These are phyloP conservation scores for Phoma herbarum DNA, from an alignment of 2,329 filamentous ascomycete species.

Conservation along the genomic window DNA sequence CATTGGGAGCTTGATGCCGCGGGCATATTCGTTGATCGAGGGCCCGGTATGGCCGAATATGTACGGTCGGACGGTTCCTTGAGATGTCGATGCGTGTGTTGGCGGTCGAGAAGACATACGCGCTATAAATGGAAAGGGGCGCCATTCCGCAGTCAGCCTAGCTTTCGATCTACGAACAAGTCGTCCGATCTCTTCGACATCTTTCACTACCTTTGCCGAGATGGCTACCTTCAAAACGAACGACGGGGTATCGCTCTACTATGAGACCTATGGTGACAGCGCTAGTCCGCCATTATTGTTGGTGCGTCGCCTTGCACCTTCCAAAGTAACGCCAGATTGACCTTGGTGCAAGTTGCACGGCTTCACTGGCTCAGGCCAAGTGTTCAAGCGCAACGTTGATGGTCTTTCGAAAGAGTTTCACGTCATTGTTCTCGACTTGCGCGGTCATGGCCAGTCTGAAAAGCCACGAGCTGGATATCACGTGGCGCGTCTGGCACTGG, in stretches of 20 bases:
- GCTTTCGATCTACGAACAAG: not conserved
- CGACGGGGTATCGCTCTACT: slow-evolving; percentile 26
- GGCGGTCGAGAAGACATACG: not conserved
- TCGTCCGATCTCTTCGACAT: too few relatives aligned
- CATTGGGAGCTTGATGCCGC: not conserved
- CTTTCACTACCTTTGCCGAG: too few relatives aligned
- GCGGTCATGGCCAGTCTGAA: slow-evolving; percentile 38
- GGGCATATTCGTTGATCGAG: not conserved
- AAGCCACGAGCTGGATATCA: slow-evolving; percentile 40
- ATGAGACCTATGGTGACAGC: slow-evolving; percentile 22
- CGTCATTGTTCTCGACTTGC: slow-evolving; percentile 34
- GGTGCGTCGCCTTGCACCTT: slow-evolving; percentile 10
- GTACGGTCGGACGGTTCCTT: not conserved
- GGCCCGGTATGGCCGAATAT: not conserved
- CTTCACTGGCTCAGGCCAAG: slow-evolving; percentile 37
- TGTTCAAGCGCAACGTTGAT: slow-evolving; percentile 31
- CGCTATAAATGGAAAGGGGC: too few relatives aligned
- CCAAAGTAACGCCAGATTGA: not conserved
- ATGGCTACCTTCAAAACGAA: slow-evolving; percentile 32
- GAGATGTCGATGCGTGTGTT: not conserved
- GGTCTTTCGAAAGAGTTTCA: slow-evolving; percentile 19
- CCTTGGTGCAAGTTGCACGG: slow-evolving; percentile 33
- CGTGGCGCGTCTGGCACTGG: slow-evolving; percentile 39
- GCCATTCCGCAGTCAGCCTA: not conserved
- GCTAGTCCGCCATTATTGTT: slow-evolving; percentile 24